Percentiles rank a stretch among this genome's conserved stretches.
Evolutionary conservation across 1,284 basidiomycete genomes (phyloP).

Genomic region (Phlebopus sp.): DNA sequence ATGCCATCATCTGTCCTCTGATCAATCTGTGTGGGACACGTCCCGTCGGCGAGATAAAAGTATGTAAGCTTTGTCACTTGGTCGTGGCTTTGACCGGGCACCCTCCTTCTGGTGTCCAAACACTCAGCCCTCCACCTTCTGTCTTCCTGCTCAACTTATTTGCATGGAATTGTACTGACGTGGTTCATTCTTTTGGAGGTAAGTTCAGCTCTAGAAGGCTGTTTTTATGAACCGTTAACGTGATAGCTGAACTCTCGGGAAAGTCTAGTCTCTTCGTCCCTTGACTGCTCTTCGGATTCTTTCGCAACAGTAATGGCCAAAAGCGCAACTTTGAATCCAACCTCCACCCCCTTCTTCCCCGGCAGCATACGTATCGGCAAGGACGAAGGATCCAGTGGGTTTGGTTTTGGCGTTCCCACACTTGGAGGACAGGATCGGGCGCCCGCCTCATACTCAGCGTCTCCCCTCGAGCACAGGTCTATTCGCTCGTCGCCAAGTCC

Average conservation of each 20-base stretch:
- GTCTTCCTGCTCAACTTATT: slow-evolving; percentile 3
- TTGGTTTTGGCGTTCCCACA: slow-evolving; percentile 46
- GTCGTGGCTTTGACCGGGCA: slow-evolving; percentile 11
- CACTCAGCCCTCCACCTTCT: neutral
- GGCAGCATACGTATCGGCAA: slow-evolving; percentile 56
- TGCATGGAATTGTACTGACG: slow-evolving; percentile 29
- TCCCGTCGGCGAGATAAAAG: slow-evolving; percentile 7
- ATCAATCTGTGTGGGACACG: neutral
- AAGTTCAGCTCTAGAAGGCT: slow-evolving; percentile 9
- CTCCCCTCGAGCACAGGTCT: slow-evolving; percentile 64
- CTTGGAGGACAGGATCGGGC: slow-evolving; percentile 55
- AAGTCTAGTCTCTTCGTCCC: slow-evolving; percentile 14
- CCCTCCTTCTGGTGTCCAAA: slow-evolving; percentile 10
- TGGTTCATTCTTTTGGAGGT: slow-evolving; percentile 19
- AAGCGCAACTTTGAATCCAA: slow-evolving; percentile 72
- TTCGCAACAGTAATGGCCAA: slow-evolving; percentile 60
- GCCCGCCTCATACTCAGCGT: slow-evolving; percentile 54
- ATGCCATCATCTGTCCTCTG: slow-evolving; percentile 6
- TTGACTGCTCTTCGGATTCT: slow-evolving; percentile 14
- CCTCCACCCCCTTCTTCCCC: slow-evolving; percentile 81
- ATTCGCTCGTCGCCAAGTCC: slow-evolving; percentile 70
- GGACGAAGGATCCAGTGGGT: slow-evolving; percentile 45
- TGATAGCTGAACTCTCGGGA: slow-evolving; percentile 1
- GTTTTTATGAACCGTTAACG: neutral
- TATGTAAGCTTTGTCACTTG: slow-evolving; percentile 23